phyloP scores from a whole-genome alignment of 2,329 filamentous ascomycete species.

The Coniochaeta prunicola region DNA sequence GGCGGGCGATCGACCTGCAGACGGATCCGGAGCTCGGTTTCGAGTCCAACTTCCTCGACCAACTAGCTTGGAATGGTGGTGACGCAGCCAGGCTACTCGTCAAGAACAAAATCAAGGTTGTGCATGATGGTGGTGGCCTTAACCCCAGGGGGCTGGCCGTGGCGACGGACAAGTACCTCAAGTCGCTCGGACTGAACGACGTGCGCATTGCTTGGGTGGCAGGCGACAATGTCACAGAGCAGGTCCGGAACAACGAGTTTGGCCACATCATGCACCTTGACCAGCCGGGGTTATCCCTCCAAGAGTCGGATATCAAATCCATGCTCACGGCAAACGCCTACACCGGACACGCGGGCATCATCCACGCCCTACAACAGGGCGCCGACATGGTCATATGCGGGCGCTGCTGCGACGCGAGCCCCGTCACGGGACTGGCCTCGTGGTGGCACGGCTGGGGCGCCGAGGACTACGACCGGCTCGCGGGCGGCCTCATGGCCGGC shows the following conservation, averaged over 20 bases:
- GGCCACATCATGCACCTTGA: background rate
- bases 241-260: conserved; percentile 3
- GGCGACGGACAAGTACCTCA: conserved; percentile 6
- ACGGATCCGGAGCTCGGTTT: conserved; percentile 19
- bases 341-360: background rate
- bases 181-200: conserved; percentile 4
- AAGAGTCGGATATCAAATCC: background rate
- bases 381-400: conserved; percentile 28
- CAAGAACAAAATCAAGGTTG: conserved; percentile 39
- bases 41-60: conserved; percentile 20
- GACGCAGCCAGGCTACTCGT: conserved; percentile 13
- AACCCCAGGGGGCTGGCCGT: conserved; percentile 40
- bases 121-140: conserved; percentile 40
- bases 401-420: conserved; percentile 27
- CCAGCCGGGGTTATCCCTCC: background rate
- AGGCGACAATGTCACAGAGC: conserved; percentile 34
- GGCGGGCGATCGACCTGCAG: conserved; percentile 22
- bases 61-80: conserved; percentile 15
- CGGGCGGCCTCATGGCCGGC: conserved; percentile 31
- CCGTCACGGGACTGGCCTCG: conserved; percentile 37
- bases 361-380: conserved; percentile 8
- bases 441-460: conserved; percentile 38
- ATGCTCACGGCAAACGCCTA: background rate
- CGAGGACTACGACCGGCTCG: conserved; percentile 31
- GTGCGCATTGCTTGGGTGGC: conserved; percentile 35